Evolutionary conservation across 1,139 yeast species (phyloP), one percentile per base, ranked within the genome.

Genomic region (Geotrichum bryndzae): DNA sequence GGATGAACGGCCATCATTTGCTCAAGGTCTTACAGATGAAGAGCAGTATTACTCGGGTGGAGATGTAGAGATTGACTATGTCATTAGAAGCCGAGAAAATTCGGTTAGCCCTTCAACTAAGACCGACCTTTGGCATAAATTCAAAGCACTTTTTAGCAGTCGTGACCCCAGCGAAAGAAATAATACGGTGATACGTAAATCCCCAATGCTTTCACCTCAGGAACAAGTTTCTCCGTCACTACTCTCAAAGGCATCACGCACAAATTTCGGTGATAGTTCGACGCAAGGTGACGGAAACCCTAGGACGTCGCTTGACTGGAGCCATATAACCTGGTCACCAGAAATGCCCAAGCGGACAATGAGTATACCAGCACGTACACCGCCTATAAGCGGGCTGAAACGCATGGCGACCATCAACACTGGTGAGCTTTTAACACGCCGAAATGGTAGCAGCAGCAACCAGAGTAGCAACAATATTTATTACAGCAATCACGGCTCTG

Each of bases 21-120:
- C 25, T 7, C 33, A 45, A 11, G 48, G 55, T 5, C 29, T 22
- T 13, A 18, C 55, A 1, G 55, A 53, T 23, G 55, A 53, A n/a
- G 51, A 56, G 11, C 54, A 50, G 11, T 48, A 31, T 38, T 56
- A 50, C 23, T 46, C 23, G 6, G 50, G 57, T n/a, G 51, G 48
- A 15, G 61, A 51, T 45, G 51, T 50, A 8, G 61, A 59, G 45
- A 58, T 58, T 50, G 61, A 58, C 56, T 58, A 54, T 23, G 46
- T 58, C 22, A 58, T 54, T 33, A 41, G 27, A 8, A 53, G 48
- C 41, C 25, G 25, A n/a, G 46, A 11, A 25, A 31, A 27, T 25
- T 35, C 50, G 2, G 18, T n/a, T 18, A 41, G 48, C 6, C 3
- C 48, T 18, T 5, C 6, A n/a, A 11, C 45, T 1, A 38, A 13